Evolutionary conservation across 805 yeast species (phyloP).

Genomic region (Barnettozyma salicaria): DNA sequence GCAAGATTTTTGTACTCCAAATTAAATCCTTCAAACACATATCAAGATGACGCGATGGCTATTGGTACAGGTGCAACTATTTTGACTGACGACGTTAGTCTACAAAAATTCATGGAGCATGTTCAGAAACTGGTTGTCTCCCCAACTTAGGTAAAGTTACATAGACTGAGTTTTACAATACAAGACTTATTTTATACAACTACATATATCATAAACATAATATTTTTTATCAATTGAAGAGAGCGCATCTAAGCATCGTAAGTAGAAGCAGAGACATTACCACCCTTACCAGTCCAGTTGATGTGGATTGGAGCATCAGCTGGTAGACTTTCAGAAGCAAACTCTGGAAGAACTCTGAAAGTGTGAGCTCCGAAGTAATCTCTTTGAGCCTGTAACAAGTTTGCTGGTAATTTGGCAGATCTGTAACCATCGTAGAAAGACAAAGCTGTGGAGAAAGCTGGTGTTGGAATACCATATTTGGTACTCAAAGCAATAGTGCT

Average conservation of each 20-base stretch:
- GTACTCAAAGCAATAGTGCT: constrained; percentile 71
- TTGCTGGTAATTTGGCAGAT: constrained; percentile 92
- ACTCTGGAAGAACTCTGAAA: constrained; percentile 88
- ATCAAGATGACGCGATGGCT: constrained; percentile 33
- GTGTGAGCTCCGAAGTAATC: constrained; percentile 99
- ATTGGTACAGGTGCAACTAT: constrained; percentile 35
- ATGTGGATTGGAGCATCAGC: constrained; percentile 81
- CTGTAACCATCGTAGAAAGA: constrained; percentile 99
- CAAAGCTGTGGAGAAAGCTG: constrained; percentile 95
- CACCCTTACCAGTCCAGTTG: constrained; percentile 99
- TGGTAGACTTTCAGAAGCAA: constrained; percentile 70
- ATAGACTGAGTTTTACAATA: not conserved
- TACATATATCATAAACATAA: not conserved
- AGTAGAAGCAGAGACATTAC: constrained; percentile 92
- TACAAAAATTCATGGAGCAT: constrained; percentile 33
- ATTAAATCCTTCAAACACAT: constrained; percentile 59
- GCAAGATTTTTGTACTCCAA: constrained; percentile 67
- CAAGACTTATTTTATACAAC: not conserved
- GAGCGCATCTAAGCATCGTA: constrained; percentile 65
- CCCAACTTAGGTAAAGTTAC: constrained; percentile 3
- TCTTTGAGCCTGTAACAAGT: constrained; percentile 98
- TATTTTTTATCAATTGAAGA: not conserved
- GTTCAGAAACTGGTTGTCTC: constrained; percentile 23
- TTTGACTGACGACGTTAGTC: constrained; percentile 47
- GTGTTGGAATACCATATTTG: constrained; percentile 89